Evolutionary conservation across 768 basidiomycete genomes (phyloP), one percentile per base, ranked within the genome.

Genomic region (Lenzites betulinus): DNA sequence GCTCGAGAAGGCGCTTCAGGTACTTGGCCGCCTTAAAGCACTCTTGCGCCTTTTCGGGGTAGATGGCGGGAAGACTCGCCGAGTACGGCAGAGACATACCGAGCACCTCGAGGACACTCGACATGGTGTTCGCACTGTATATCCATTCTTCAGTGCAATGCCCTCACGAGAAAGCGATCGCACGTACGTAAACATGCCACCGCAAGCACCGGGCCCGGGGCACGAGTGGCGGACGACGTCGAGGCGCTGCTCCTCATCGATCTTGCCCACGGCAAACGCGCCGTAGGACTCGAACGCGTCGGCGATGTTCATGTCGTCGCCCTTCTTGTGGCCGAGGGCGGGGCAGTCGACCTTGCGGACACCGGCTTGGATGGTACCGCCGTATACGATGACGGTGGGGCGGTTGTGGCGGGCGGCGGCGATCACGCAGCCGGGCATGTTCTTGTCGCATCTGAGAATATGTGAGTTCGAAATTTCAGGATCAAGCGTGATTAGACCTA

Each of bases 341-440:
- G 88, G 89, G 68, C 93, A 94, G 72, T 93, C 91, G 20, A 90
- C 76, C 57, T 85, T 83, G n/a, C 91, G 84, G 28, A 78, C 79
- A 43, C 93, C 93, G 16, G 87, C 78, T 71, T 87, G 85, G 57
- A 94, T 94, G 3, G 92, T 92, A 5, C 93, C 93, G 16, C 93
- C 75, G 70, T 94, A 95, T 13, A 95, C 81, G 55, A 93, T 88
- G 68, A 95, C 85, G 1, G 93, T 93, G 1, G 93, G 93, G 7
- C 92, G 83, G 69, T 95, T 94, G 76, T 93, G 89, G 52, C 93
- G 86, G 39, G 79, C 89, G 1, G 92, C 92, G 16, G 93, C 93
- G 70, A 95, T 92, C 58, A 93, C 79, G 69, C 88, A 90, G 18
- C 91, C 93, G 9, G 92, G 92, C 93, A 94, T 93, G 70, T 94